Evolutionary conservation across 202 grass and related monocot genomes (phyloP).

Genomic region (Schoenoplectus triqueter): DNA sequence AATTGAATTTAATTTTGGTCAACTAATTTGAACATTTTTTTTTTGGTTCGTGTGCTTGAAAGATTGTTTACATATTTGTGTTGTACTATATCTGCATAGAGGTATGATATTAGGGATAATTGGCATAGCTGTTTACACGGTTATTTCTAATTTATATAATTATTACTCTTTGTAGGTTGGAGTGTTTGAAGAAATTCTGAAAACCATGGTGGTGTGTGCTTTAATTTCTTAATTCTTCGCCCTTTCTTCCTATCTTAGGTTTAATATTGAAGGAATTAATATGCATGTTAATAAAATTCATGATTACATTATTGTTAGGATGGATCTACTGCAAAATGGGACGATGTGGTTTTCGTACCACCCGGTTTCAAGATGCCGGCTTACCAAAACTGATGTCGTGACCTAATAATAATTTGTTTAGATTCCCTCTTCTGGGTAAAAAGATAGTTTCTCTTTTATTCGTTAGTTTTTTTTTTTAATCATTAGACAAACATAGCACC

Average conservation of each 20-base stretch:
- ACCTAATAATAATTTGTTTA: not conserved
- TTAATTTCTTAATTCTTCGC: not conserved
- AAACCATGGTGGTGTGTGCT: constrained; percentile 68
- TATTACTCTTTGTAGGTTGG: constrained; percentile 52
- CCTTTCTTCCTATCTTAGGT: not conserved
- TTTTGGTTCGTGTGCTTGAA: not conserved
- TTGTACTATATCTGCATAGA: not conserved
- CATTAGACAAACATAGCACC: not conserved
- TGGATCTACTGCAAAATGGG: constrained; percentile 64
- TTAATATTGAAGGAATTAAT: not conserved
- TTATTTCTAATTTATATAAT: constrained; percentile 24
- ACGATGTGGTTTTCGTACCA: constrained; percentile 84
- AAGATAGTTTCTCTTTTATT: not conserved
- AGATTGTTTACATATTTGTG: not conserved
- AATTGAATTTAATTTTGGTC: not conserved
- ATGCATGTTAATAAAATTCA: not conserved
- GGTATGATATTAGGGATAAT: not conserved
- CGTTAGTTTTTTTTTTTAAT: not conserved
- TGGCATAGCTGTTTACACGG: not conserved
- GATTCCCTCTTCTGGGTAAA: not conserved
- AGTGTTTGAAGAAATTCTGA: constrained; percentile 69
- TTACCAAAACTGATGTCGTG: constrained; percentile 11
- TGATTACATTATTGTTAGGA: constrained; percentile 56
- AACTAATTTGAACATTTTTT: not conserved
- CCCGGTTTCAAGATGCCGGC: constrained; percentile 66